Evolutionary conservation across 176 grass and related monocot genomes (phyloP), one percentile per base, ranked within the genome.

Genomic region (Paspalum notatum): DNA sequence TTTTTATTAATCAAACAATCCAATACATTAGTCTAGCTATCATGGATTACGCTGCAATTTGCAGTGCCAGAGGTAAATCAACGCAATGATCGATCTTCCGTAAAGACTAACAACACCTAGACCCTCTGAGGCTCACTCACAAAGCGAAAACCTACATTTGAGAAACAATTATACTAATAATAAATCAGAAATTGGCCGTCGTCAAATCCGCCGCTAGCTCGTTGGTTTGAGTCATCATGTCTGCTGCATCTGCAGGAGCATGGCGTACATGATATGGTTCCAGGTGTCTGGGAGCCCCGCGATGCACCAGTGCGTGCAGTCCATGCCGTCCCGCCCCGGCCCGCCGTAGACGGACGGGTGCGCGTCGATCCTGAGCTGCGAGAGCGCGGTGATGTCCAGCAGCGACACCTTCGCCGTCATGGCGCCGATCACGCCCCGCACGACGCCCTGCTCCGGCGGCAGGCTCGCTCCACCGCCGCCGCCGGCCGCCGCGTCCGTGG

Each of bases 281-380:
- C 93, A 96, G 0, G 85, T 66, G 61, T 96, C 93, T 6, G 93
- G 90, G 9, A 96, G 79, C 8, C 90, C 93, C 0, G 93, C 87
- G 61, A 96, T 22, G 79, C 93, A 96, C 93, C 93, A 96, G 71
- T 96, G 93, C 77, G 87, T 96, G 67, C 93, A 96, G 66, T 96
- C 93, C 82, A 80, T 81, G 62, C 85, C 81, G 43, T 85, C 78
- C 45, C 80, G 58, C 0, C 78, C 76, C 2, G 86, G 65, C 47
- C 93, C 90, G 37, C 43, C 88, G 82, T 96, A 92, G 14, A 86
- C 86, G 11, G 93, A 96, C 39, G 93, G 93, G 82, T 96, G 93
- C 74, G 90, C 90, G 81, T 96, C 93, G 74, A 90, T 96, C 84
- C 93, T 81, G 17, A 97, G 91, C 82, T 88, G 91, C 66, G 94